Evolutionary conservation across 805 yeast genomes (phyloP).

Genomic region (Candida krabiensis): DNA sequence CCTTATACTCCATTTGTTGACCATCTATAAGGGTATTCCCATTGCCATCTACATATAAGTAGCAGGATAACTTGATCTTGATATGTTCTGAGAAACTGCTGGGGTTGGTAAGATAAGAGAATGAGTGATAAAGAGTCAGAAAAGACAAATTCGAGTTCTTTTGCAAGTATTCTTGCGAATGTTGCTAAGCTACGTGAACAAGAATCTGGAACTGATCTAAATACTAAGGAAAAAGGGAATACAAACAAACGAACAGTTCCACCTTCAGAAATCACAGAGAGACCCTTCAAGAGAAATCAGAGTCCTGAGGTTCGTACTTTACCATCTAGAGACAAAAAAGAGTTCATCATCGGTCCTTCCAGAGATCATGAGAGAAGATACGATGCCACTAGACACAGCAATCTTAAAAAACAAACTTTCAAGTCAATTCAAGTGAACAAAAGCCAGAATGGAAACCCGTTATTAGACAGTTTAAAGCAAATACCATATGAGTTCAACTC

Average conservation of each 20-base stretch:
- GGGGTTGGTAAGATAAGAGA: neutral
- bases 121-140: neutral
- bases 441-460: slow-evolving; percentile 72
- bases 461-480: slow-evolving; percentile 53
- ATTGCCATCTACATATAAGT: no score
- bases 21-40: no score
- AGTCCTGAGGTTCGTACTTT: slow-evolving; percentile 2
- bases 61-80: no score
- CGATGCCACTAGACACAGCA: slow-evolving; percentile 18
- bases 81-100: no score
- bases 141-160: slow-evolving; percentile 49
- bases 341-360: slow-evolving; percentile 18
- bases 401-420: slow-evolving; percentile 23
- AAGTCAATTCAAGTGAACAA: slow-evolving; percentile 55
- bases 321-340: slow-evolving; percentile 7
- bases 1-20: no score
- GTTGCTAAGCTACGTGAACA: slow-evolving; percentile 58
- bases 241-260: neutral
- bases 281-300: neutral
- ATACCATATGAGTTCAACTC: slow-evolving; percentile 56
- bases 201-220: slow-evolving; percentile 11
- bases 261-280: neutral
- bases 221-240: neutral
- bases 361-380: slow-evolving; percentile 13
- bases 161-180: slow-evolving; percentile 70